Evolutionary conservation across 2,329 filamentous ascomycete genomes (phyloP).

Genomic region (Lecanicillium sp.): DNA sequence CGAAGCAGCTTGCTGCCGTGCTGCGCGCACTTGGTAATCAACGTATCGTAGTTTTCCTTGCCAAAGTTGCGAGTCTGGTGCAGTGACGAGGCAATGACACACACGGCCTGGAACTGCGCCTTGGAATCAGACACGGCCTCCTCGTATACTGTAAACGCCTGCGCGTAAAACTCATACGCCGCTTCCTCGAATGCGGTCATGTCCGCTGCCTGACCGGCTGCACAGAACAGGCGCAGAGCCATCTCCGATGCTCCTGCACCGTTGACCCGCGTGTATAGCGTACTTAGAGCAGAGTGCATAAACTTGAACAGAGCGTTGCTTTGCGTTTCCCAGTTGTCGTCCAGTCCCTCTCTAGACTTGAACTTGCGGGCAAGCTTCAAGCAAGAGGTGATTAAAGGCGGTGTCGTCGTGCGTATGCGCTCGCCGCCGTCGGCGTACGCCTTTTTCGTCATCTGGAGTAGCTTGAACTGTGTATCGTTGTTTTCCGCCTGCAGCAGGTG

Average conservation of each 20-base stretch:
- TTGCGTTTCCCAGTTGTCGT: constrained; percentile 56
- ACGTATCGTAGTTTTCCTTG: constrained; percentile 95
- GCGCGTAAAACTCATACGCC: constrained; percentile 95
- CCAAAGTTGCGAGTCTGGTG: constrained; percentile 86
- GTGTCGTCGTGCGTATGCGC: constrained; percentile 90
- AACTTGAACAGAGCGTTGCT: constrained; percentile 86
- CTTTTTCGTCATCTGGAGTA: constrained; percentile 81
- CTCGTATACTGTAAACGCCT: constrained; percentile 97
- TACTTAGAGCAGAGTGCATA: constrained; percentile 80
- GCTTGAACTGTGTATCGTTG: constrained; percentile 90
- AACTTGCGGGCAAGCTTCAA: constrained; percentile 83
- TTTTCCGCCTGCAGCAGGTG: constrained; percentile 77
- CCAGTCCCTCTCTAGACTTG: constrained; percentile 82
- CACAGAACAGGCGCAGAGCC: constrained; percentile 79
- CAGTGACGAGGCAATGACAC: constrained; percentile 81
- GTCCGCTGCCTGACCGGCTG: constrained; percentile 88
- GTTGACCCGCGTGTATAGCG: constrained; percentile 79
- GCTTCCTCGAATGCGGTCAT: constrained; percentile 90
- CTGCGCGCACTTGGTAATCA: constrained; percentile 95
- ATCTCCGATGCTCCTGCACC: constrained; percentile 74
- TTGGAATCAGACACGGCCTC: constrained; percentile 92
- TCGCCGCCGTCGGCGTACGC: constrained; percentile 89
- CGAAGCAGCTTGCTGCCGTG: constrained; percentile 95
- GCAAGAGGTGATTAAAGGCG: constrained; percentile 80
- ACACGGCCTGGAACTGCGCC: constrained; percentile 96